Conservation (phyloP, 2,329 filamentous ascomycete genomes). For the Aspergillus sp. region DNA sequence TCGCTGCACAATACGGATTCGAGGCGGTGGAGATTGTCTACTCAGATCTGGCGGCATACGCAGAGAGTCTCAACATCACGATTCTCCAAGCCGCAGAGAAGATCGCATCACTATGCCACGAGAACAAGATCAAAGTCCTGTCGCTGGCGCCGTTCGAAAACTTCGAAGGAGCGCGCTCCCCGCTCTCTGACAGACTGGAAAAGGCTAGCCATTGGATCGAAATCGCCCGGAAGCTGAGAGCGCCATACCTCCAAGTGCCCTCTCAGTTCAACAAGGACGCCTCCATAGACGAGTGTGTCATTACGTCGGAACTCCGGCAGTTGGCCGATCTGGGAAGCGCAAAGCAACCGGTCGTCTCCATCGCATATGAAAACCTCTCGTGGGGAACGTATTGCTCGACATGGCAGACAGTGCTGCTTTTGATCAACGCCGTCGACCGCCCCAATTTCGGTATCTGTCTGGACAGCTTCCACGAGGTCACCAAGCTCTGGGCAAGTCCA, state of each 20-base stretch:
- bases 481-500: constrained; percentile 33
- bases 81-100: constrained; percentile 18
- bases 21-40: constrained; percentile 33
- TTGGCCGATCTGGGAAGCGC: constrained; percentile 29
- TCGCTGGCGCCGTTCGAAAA: constrained; percentile 37
- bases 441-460: constrained; percentile 39
- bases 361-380: constrained; percentile 37
- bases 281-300: constrained; percentile 24
- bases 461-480: constrained; percentile 36
- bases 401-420: constrained; percentile 32
- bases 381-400: constrained; percentile 33
- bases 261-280: constrained; percentile 25
- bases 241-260: constrained; percentile 33
- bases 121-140: constrained; percentile 23
- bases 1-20: constrained; percentile 26
- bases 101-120: constrained; percentile 19
- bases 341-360: constrained; percentile 19
- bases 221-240: constrained; percentile 22
- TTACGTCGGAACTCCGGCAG: constrained; percentile 30
- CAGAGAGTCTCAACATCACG: constrained; percentile 13
- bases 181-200: constrained; percentile 26
- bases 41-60: constrained; percentile 26
- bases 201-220: constrained; percentile 33
- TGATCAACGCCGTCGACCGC: constrained; percentile 28
- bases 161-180: constrained; percentile 32